Evolutionary conservation across 2,329 filamentous ascomycete species (phyloP), one percentile per base, ranked within the genome.

Genomic region (Berkeleyomyces basicola): DNA sequence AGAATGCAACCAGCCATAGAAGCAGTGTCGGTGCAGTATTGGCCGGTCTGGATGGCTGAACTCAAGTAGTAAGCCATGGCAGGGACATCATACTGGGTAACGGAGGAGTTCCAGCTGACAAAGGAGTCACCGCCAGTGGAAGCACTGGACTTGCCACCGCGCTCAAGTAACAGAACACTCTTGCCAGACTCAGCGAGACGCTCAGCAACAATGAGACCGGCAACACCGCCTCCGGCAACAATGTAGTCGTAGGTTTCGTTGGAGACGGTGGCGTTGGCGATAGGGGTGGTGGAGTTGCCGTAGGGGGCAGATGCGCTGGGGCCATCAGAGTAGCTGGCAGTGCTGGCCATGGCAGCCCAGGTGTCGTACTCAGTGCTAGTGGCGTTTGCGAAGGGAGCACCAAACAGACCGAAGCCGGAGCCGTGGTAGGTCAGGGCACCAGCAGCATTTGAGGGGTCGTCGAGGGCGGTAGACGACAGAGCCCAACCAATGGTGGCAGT

Each of bases 1-100:
- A 88, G 78, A 51, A 88, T 77, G 66, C 86, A 88, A 9, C 84
- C 86, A 11, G 84, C 83, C 83, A 87, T 87, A 68, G 85, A 82
- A 65, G 85, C 84, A 10, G 81, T 83, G 70, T 88, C 85, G 1
- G 78, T 79, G 72, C 86, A 88, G 51, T 82, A 80, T 67, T 86
- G 82, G 40, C 82, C 83, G 4, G 76, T 75, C 7, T 81, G 82
- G 68, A 85, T 79, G 4, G 76, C 73, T 79, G 83, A 86, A 66
- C 88, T 86, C 72, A 87, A 76, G 70, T 87, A 87, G 71, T 83
- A 86, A 64, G 72, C 72, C 65, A 88, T 79, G 61, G 84, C 83
- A 0, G 85, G 85, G 5, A 88, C 80, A 68, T 88, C 85, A 67
- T 88, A 87, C 61, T 85, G 83, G 3, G 85, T 87, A 40, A 87